These are phyloP conservation scores for Staphylotrichum tortipilum DNA, from an alignment of 495 filamentous ascomycete genomes.

Conservation along the genomic window DNA sequence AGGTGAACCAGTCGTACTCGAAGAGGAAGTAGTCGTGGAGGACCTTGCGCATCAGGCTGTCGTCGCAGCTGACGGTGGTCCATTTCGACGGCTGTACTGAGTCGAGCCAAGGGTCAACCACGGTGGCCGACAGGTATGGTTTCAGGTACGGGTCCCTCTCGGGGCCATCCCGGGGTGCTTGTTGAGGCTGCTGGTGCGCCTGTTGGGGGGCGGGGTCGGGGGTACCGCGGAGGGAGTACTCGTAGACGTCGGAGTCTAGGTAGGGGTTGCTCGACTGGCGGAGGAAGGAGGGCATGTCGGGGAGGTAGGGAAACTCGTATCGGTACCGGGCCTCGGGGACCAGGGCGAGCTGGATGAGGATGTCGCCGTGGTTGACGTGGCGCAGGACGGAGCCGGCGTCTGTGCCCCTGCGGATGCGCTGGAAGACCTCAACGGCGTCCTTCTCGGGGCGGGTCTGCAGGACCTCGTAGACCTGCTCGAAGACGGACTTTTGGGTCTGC, in stretches of 20 bases:
- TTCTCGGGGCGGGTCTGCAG: slow-evolving; percentile 24
- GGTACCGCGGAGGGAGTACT: slow-evolving; percentile 2
- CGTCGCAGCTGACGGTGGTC: slow-evolving; percentile 29
- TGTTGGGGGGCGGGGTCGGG: not conserved
- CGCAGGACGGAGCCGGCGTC: slow-evolving; percentile 28
- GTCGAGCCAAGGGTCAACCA: slow-evolving; percentile 26
- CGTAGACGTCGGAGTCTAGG: slow-evolving; percentile 32
- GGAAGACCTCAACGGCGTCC: slow-evolving; percentile 30
- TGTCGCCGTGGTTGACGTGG: slow-evolving; percentile 32
- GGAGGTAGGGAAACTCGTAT: slow-evolving; percentile 34
- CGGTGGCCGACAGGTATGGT: slow-evolving; percentile 26
- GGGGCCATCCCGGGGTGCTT: too few relatives aligned
- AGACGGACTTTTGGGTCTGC: slow-evolving; percentile 24
- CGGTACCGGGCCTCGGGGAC: slow-evolving; percentile 30
- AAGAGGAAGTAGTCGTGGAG: slow-evolving; percentile 30
- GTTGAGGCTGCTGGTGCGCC: not conserved
- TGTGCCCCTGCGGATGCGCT: slow-evolving; percentile 30
- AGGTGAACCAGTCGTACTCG: slow-evolving; percentile 28
- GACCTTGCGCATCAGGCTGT: slow-evolving; percentile 26
- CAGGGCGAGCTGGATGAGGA: slow-evolving; percentile 31
- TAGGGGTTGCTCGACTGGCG: slow-evolving; percentile 26
- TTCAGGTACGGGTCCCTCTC: slow-evolving; percentile 26
- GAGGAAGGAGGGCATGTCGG: slow-evolving; percentile 31
- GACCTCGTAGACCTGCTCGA: slow-evolving; percentile 28
- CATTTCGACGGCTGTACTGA: slow-evolving; percentile 26